These are phyloP conservation scores for Uronychia binucleata DNA, from an alignment of 73 alveolate species.

Conservation along the genomic window DNA sequence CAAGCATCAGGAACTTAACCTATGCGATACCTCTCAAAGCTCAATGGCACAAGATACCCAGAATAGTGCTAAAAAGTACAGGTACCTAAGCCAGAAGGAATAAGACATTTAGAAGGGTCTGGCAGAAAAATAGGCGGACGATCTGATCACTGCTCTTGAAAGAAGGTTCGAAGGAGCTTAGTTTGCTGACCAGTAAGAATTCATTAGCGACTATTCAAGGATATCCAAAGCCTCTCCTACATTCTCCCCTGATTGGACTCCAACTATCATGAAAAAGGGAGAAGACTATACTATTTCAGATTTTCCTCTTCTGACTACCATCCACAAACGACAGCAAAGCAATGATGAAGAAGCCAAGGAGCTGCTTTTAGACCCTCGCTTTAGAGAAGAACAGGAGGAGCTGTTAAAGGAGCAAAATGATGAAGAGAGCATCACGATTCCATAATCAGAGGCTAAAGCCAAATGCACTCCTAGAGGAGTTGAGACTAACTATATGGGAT, in stretches of 20 bases:
- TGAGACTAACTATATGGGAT: too few species aligned
- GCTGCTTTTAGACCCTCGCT: background rate
- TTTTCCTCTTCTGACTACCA: background rate
- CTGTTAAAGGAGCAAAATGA: background rate
- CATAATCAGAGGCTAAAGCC: background rate
- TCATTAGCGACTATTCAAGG: background rate
- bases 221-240: background rate
- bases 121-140: background rate
- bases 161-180: background rate
- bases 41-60: background rate
- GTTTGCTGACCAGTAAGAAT: background rate
- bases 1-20: background rate
- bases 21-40: background rate
- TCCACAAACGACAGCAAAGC: background rate
- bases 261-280: background rate
- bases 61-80: background rate
- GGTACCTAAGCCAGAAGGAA: background rate
- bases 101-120: background rate
- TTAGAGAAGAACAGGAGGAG: background rate
- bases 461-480: background rate
- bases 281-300: background rate
- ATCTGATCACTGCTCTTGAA: background rate
- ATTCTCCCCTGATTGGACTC: background rate
- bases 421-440: background rate
- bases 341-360: background rate